Percentiles rank a stretch among this genome's conserved stretches.
phyloP scores from a whole-genome alignment of 345 rosid species.

The Hypericum perforatum region DNA sequence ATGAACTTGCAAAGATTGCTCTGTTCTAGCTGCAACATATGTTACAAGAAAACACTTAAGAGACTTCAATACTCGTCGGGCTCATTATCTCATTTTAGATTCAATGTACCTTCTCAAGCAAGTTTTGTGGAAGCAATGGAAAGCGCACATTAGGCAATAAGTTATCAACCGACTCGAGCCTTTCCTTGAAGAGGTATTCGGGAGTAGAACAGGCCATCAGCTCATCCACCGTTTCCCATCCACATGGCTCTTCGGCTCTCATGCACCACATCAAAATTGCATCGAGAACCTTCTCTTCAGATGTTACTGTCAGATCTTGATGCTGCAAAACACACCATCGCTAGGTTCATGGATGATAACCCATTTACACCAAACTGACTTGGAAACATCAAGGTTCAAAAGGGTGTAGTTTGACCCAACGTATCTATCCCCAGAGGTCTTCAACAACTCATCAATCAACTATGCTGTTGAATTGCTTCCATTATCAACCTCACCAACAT shows the following conservation, averaged over 20 bases:
- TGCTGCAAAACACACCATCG: conserved; percentile 50
- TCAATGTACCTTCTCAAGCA: conserved; percentile 59
- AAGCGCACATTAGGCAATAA: conserved; percentile 67
- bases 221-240: conserved; percentile 69
- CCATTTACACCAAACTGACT: conserved; percentile 10
- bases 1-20: conserved; percentile 49
- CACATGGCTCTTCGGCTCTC: conserved; percentile 45
- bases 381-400: background rate
- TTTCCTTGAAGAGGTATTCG: conserved; percentile 46
- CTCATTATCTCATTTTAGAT: background rate
- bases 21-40: conserved; percentile 52
- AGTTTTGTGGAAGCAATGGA: conserved; percentile 50
- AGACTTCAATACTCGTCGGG: no score
- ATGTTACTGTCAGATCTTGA: conserved; percentile 82
- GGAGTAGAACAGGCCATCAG: conserved; percentile 29
- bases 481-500: no score
- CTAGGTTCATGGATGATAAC: conserved; percentile 4
- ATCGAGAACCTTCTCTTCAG: conserved; percentile 82
- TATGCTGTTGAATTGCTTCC: no score
- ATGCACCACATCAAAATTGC: conserved; percentile 89
- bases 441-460: no score
- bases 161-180: conserved; percentile 47
- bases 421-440: no score
- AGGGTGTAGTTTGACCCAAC: no score
- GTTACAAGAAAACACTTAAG: no score